Conservation (phyloP, 2,329 filamentous ascomycete genomes). For the Pestalotiopsis fici region DNA sequence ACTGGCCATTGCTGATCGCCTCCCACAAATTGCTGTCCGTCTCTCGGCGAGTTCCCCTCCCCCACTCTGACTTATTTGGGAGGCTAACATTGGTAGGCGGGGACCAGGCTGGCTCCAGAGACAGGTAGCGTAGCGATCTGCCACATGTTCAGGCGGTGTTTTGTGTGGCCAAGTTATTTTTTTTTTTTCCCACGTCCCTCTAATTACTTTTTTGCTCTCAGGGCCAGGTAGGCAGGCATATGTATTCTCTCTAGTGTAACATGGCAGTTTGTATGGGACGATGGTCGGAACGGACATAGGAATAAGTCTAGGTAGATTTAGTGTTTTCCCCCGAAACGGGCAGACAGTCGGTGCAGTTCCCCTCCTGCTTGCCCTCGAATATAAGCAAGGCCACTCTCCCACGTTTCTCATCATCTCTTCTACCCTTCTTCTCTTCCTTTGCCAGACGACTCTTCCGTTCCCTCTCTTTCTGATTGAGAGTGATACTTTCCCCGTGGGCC, state of each 20-base stretch:
- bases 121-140: slow-evolving; percentile 11
- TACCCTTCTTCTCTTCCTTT: slow-evolving; percentile 30
- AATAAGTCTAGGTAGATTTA: background rate
- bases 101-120: slow-evolving; percentile 3
- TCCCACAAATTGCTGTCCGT: slow-evolving; percentile 12
- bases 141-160: slow-evolving; percentile 10
- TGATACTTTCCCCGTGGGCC: slow-evolving; percentile 2
- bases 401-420: slow-evolving; percentile 25
- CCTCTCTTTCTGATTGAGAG: slow-evolving; percentile 19
- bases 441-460: slow-evolving; percentile 27
- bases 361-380: slow-evolving; percentile 25
- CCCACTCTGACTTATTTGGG: slow-evolving; percentile 10
- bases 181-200: background rate
- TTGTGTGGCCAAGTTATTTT: slow-evolving; percentile 9
- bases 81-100: slow-evolving; percentile 1
- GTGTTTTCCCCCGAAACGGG: slow-evolving; percentile 13
- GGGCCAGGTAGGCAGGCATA: background rate
- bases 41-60: slow-evolving; percentile 13
- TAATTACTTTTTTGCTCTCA: background rate
- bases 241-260: background rate
- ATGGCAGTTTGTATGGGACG: background rate
- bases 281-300: slow-evolving; percentile 10
- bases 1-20: slow-evolving; percentile 8
- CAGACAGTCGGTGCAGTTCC: slow-evolving; percentile 20
- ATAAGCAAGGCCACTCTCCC: slow-evolving; percentile 34